Evolutionary conservation across 306 rosid genomes (phyloP).

Genomic region (Cucumis sativus): Cucumber_9930_V3 NC_026660.2:1957501-1958000

Average conservation of each 20-base stretch:
- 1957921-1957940: not conserved
- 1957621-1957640: conserved; percentile 16
- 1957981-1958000: not conserved
- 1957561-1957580: not conserved
- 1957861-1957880: conserved; percentile 15
- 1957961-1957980: not conserved
- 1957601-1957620: not conserved
- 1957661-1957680: conserved; percentile 30
- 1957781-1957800: not conserved
- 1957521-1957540: not conserved
- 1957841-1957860: conserved; percentile 19
- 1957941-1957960: not conserved
- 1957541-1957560: not conserved
- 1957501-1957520: not conserved
- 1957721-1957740: conserved; percentile 24
- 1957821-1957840: conserved; percentile 34
- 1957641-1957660: conserved; percentile 24
- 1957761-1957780: not conserved
- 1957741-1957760: not conserved
- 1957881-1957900: not conserved
- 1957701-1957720: conserved; percentile 25
- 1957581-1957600: not conserved
- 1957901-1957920: not conserved
- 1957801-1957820: conserved; percentile 26
- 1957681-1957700: conserved; percentile 35